Evolutionary conservation across 2,329 filamentous ascomycete genomes (phyloP).

Genomic region (Fusarium transvaalense): DNA sequence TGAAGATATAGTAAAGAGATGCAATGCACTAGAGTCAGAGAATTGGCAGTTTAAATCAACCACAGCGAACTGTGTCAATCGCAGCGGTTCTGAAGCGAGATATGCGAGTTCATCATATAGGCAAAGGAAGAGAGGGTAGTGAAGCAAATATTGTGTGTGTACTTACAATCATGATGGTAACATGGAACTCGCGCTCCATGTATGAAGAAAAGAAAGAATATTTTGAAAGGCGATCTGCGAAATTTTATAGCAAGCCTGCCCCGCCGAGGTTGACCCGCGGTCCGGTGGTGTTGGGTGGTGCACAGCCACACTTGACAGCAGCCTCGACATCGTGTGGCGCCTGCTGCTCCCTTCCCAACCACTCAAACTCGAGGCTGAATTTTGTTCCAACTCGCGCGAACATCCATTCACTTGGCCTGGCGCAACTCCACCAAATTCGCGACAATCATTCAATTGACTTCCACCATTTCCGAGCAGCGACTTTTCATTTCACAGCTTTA

Average conservation of each 20-base stretch:
- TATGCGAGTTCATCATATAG: constrained; percentile 59
- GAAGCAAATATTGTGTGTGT: neutral
- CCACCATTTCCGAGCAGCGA: constrained; percentile 25
- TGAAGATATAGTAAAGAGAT: constrained; percentile 23
- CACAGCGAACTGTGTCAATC: constrained; percentile 62
- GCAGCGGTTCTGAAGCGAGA: constrained; percentile 65
- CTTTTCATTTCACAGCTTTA: constrained; percentile 15
- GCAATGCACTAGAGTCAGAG: constrained; percentile 50
- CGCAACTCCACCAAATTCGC: constrained; percentile 47
- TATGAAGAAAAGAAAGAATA: constrained; percentile 34
- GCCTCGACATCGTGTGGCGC: constrained; percentile 32
- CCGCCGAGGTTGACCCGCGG: constrained; percentile 43
- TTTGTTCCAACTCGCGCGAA: constrained; percentile 53
- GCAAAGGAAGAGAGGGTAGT: neutral
- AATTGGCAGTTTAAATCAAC: constrained; percentile 58
- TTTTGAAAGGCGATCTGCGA: constrained; percentile 17
- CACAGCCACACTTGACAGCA: constrained; percentile 16
- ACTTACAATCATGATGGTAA: constrained; percentile 57
- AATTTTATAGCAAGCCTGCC: constrained; percentile 38
- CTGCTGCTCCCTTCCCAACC: constrained; percentile 41
- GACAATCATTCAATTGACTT: constrained; percentile 47
- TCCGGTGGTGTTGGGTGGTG: neutral
- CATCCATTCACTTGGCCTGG: constrained; percentile 35
- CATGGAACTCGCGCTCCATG: constrained; percentile 51
- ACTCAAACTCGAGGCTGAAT: constrained; percentile 49